Conservation (phyloP, 306 rosid genomes). For the Quercus wislizeni region DNA sequence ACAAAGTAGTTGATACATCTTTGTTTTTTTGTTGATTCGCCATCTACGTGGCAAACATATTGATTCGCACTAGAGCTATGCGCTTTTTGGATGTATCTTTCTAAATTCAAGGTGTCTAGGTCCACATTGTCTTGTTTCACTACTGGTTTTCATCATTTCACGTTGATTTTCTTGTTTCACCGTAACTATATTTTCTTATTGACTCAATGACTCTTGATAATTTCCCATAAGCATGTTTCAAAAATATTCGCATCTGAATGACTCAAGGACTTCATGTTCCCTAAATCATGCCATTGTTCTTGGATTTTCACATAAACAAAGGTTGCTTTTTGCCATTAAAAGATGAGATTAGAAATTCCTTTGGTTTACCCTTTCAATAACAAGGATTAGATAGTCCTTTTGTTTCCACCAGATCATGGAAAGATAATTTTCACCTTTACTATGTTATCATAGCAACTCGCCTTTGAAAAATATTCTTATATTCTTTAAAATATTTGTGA, state of each 20-base stretch:
- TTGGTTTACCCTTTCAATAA: neutral
- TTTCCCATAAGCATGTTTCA: too few species aligned
- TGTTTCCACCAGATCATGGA: too few species aligned
- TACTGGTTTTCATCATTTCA: neutral
- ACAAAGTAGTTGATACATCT: too few species aligned
- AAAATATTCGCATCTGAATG: neutral
- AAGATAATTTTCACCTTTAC: too few species aligned
- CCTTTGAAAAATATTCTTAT: too few species aligned
- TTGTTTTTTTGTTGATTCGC: neutral
- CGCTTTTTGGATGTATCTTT: too few species aligned
- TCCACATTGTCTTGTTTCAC: neutral
- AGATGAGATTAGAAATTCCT: neutral
- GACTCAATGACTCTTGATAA: neutral
- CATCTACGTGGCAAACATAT: neutral
- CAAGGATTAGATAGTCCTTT: too few species aligned
- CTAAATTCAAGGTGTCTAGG: too few species aligned
- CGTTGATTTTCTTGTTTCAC: neutral
- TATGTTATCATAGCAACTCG: too few species aligned
- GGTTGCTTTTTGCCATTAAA: neutral
- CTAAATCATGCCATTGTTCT: neutral
- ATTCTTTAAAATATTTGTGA: too few species aligned
- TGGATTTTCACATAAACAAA: neutral
- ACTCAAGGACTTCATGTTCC: neutral
- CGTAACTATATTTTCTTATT: neutral
- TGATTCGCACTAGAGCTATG: neutral